Percentiles rank a stretch among this genome's conserved stretches.
Conservation (phyloP, 768 basidiomycete genomes). For the Phallus indusiatus region DNA sequence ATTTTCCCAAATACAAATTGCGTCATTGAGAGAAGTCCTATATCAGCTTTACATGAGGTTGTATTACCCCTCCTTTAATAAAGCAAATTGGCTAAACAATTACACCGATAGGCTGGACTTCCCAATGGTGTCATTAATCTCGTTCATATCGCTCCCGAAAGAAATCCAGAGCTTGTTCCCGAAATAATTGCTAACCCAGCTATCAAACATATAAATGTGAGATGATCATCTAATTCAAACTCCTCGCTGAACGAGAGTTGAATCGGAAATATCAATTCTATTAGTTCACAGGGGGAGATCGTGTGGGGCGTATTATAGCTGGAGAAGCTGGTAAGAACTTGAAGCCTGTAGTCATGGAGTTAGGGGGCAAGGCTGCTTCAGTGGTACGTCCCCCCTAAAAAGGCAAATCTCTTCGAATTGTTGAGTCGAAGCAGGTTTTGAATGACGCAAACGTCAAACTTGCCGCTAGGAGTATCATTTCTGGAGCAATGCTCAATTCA, state of each 20-base stretch:
- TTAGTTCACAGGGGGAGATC: conserved; percentile 49
- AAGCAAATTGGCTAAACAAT: neutral
- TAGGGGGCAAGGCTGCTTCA: conserved; percentile 46
- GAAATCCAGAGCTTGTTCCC: conserved; percentile 33
- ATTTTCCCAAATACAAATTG: neutral
- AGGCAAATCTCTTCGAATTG: neutral
- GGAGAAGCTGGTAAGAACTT: conserved; percentile 44
- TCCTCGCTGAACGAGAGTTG: too few species aligned
- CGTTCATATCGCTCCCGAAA: conserved; percentile 36
- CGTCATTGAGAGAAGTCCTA: neutral
- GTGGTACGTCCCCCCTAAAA: conserved; percentile 27
- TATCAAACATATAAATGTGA: conserved; percentile 44
- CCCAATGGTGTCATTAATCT: conserved; percentile 52
- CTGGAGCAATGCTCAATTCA: conserved; percentile 35
- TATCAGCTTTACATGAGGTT: conserved; percentile 32
- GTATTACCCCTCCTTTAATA: neutral
- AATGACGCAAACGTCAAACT: conserved; percentile 43
- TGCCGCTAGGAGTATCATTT: conserved; percentile 42
- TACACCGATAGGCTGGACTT: conserved; percentile 36
- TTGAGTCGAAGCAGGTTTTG: conserved; percentile 28
- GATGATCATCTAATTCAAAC: conserved; percentile 1
- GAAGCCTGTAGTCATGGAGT: conserved; percentile 47
- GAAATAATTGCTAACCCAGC: conserved; percentile 47
- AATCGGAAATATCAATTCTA: too few species aligned
- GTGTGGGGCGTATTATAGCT: conserved; percentile 44